phyloP scores from a whole-genome alignment of 257 asterid genomes.

The Coffea eugenioides region DNA sequence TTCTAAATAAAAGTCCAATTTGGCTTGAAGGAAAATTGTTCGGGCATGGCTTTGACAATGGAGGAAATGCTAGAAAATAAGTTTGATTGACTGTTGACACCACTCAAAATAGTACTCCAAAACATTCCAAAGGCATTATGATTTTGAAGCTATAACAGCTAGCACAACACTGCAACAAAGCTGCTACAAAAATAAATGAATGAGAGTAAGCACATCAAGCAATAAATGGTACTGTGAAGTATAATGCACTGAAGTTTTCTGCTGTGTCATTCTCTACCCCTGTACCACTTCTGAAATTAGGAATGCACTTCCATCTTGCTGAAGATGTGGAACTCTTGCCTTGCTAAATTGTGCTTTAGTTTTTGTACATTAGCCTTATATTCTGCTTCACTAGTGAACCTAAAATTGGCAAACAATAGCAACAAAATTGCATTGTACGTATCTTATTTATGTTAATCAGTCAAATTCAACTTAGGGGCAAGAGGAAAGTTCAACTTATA shows the following conservation, averaged over 20 bases:
- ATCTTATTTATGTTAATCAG: constrained; percentile 1
- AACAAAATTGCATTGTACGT: background rate
- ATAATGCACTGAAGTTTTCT: constrained; percentile 22
- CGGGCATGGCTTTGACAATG: no score
- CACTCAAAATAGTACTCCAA: no score
- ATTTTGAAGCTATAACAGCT: no score
- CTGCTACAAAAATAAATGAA: no score
- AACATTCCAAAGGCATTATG: no score
- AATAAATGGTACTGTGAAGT: constrained; percentile 19
- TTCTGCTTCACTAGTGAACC: background rate
- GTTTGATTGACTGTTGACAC: no score
- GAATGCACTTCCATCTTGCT: background rate
- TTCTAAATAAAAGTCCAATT: no score
- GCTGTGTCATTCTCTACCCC: background rate
- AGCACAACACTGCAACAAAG: no score
- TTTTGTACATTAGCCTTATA: background rate
- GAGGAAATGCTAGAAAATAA: no score
- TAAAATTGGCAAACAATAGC: background rate
- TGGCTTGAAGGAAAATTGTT: no score
- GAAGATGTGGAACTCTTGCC: background rate
- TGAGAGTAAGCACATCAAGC: no score
- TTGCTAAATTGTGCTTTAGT: background rate
- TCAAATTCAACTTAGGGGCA: background rate
- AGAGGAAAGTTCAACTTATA: background rate
- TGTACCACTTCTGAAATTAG: background rate